Evolutionary conservation across 75 land plant species (phyloP).

Genomic region (Gnetum montanum): DNA sequence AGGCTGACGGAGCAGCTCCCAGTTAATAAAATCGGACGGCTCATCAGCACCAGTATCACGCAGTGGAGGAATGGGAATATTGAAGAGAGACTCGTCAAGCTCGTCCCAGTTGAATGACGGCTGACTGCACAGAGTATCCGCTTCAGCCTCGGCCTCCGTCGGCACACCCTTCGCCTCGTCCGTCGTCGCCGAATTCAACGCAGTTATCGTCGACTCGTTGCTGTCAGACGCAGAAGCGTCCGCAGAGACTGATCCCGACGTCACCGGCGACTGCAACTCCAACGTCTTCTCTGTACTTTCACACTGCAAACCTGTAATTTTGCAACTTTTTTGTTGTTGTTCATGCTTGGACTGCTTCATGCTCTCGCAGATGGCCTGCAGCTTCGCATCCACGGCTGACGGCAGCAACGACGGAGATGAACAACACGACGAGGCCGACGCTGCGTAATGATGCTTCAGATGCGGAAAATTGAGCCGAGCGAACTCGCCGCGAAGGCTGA

Average conservation of each 20-base stretch:
- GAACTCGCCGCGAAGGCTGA: conserved; percentile 65
- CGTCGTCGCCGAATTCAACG: background rate
- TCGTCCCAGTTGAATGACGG: conserved; percentile 7
- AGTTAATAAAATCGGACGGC: too few relatives aligned
- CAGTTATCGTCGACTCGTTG: conserved; percentile 5
- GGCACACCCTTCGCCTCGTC: background rate
- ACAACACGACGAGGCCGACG: background rate
- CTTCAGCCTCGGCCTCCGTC: conserved; percentile 6
- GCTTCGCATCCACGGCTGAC: conserved; percentile 57
- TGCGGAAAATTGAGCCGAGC: conserved; percentile 80
- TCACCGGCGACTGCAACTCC: background rate
- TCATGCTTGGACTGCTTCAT: conserved; percentile 1
- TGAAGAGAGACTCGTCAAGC: conserved; percentile 4
- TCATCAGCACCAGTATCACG: too few relatives aligned
- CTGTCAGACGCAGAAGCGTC: conserved; percentile 3
- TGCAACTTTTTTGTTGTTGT: too few relatives aligned
- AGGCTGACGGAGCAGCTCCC: background rate
- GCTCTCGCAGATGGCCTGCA: conserved; percentile 40
- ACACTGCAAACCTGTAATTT: too few relatives aligned
- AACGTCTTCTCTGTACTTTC: background rate
- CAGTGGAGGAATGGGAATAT: background rate
- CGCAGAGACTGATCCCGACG: background rate
- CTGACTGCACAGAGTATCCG: conserved; percentile 4
- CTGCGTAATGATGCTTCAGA: conserved; percentile 24
- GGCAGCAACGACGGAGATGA: conserved; percentile 14